phyloP scores from a whole-genome alignment of 495 filamentous ascomycete species.

The Penicillium psychrofluorescens region DNA sequence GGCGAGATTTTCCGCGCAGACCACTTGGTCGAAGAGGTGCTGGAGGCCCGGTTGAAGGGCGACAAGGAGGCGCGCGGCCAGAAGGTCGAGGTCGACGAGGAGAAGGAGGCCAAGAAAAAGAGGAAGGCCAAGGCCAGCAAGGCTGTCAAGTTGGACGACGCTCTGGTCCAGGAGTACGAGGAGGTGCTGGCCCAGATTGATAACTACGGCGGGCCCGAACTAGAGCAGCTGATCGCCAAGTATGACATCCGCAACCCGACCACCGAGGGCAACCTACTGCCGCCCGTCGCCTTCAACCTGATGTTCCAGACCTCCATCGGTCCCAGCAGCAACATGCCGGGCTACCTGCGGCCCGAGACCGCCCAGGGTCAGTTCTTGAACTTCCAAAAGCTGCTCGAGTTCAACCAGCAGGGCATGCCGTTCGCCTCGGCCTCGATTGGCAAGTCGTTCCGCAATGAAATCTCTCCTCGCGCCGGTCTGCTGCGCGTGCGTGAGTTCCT shows the following conservation, averaged over 20 bases:
- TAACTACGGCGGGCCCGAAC: constrained; percentile 59
- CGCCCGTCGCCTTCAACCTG: constrained; percentile 63
- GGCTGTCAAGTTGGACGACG: constrained; percentile 57
- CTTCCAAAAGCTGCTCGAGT: constrained; percentile 64
- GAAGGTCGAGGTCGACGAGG: constrained; percentile 58
- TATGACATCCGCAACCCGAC: constrained; percentile 59
- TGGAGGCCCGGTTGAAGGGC: constrained; percentile 75
- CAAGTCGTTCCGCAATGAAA: constrained; percentile 71
- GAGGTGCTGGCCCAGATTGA: constrained; percentile 65
- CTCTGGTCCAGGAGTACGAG: constrained; percentile 59
- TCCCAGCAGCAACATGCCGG: constrained; percentile 55
- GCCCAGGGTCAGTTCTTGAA: constrained; percentile 64
- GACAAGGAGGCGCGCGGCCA: constrained; percentile 72
- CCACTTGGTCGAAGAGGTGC: constrained; percentile 88
- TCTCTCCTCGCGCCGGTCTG: constrained; percentile 60
- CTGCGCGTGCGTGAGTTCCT: constrained; percentile 65
- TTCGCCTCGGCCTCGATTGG: constrained; percentile 71
- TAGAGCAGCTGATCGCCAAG: constrained; percentile 56
- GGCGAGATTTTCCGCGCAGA: constrained; percentile 95
- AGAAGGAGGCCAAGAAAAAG: constrained; percentile 60
- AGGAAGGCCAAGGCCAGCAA: constrained; percentile 51
- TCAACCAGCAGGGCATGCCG: constrained; percentile 63
- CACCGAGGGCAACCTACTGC: constrained; percentile 51
- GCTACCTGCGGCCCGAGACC: constrained; percentile 60
- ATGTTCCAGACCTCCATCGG: constrained; percentile 71